Evolutionary conservation across 192 early-diverging fungal genomes (phyloP), one percentile per base, ranked within the genome.

Genomic region (Coemansia aciculifera): DNA sequence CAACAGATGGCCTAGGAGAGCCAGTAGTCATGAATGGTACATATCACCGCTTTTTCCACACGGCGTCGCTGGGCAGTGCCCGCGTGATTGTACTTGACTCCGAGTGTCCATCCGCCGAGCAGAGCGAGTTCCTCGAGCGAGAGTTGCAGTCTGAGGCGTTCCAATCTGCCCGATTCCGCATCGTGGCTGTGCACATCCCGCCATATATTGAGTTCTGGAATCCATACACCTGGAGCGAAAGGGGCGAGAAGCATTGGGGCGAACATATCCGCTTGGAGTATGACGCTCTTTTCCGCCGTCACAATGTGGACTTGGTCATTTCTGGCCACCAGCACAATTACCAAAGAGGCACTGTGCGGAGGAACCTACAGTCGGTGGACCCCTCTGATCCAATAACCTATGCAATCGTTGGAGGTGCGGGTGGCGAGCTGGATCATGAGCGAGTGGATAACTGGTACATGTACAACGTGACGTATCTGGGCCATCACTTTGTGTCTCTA

Each of bases 311-410:
- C 65, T 64, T 92, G 37, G 89, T 92, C 5, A 87, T 92, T 19
- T 91, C 90, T 4, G 90, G 90, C 3, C 90, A 92, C 62, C 90
- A 92, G 66, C 90, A 92, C 68, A 92, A 92, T 64, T 92, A 92
- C 64, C 86, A 89, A 78, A 79, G 90, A 17, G 66, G 72, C 17
- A 83, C 75, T 3, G 51, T 83, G 1, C 57, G 19, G 9, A 66
- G 67, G 1, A 52, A 19, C 13, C 36, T 7, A 0, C 23, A 46
- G 12, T 68, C 84, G 60, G 64, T 66, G 3, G 81, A 86, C 48
- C 71, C 83, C 8, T 17, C 19, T 21, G 59, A 13, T 9, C 2
- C 59, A 0, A 86, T 88, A 23, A 81, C 84, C 15, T 92, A 92
- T 64, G 81, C 86, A 0, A 90, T 92, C 54, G 89, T 91, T 37